These are phyloP conservation scores for Crepidotus variabilis DNA, from an alignment of 768 basidiomycete species.

Conservation along the genomic window DNA sequence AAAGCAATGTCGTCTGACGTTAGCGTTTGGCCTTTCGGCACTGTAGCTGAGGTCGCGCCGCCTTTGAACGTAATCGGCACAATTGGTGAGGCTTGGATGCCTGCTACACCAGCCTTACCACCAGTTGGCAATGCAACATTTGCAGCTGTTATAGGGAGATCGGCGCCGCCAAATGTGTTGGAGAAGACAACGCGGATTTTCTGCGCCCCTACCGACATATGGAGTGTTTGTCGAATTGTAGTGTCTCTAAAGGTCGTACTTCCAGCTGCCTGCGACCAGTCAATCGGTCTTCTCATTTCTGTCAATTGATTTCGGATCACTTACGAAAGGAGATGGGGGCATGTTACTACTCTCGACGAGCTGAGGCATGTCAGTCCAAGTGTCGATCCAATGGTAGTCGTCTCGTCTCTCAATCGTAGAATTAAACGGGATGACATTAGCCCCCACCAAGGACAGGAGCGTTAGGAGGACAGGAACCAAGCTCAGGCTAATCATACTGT, in stretches of 20 bases:
- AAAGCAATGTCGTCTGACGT: slow-evolving; percentile 44
- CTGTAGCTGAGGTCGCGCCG: slow-evolving; percentile 31
- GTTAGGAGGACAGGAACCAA: not conserved
- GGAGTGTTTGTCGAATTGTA: slow-evolving; percentile 48
- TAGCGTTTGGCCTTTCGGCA: slow-evolving; percentile 40
- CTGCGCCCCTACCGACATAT: slow-evolving; percentile 34
- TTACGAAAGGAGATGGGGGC: slow-evolving; percentile 28
- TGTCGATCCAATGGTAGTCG: not conserved
- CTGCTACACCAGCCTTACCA: slow-evolving; percentile 31
- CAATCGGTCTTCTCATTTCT: not conserved
- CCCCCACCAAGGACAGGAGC: not conserved
- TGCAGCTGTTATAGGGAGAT: slow-evolving; percentile 40
- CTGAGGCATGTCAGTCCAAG: slow-evolving; percentile 32
- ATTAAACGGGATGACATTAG: not conserved
- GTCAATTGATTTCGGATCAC: slow-evolving; percentile 8
- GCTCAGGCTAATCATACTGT: not conserved
- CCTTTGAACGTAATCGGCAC: slow-evolving; percentile 37
- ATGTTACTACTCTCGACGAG: slow-evolving; percentile 33
- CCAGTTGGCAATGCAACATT: slow-evolving; percentile 37
- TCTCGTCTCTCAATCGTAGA: not conserved
- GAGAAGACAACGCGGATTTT: slow-evolving; percentile 43
- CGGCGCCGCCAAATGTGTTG: slow-evolving; percentile 42
- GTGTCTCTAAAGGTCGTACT: slow-evolving; percentile 37
- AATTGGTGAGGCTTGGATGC: slow-evolving; percentile 31
- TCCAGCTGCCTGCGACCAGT: slow-evolving; percentile 9